Conservation (phyloP, 768 basidiomycete genomes). For the Multifurca ochricompacta region DNA sequence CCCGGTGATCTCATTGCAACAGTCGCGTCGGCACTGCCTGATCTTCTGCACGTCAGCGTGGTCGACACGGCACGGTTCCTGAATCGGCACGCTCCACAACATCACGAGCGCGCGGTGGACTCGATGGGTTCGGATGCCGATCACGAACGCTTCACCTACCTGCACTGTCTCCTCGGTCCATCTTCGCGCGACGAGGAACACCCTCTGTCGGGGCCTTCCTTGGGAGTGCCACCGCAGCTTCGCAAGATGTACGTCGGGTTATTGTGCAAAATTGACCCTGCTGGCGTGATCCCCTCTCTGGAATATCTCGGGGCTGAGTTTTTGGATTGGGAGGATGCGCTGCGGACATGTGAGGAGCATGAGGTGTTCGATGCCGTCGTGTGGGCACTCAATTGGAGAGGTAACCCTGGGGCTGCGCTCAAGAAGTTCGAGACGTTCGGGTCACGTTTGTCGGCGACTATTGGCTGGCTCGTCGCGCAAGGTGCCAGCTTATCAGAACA, state of each 20-base stretch:
- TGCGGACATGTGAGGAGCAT: slow-evolving; percentile 57
- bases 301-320: slow-evolving; percentile 43
- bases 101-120: slow-evolving; percentile 59
- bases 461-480: slow-evolving; percentile 34
- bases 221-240: slow-evolving; percentile 41
- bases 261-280: slow-evolving; percentile 64
- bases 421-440: slow-evolving; percentile 55
- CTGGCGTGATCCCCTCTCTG: slow-evolving; percentile 54
- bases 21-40: slow-evolving; percentile 52
- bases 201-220: slow-evolving; percentile 32
- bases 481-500: slow-evolving; percentile 19
- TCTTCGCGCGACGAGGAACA: slow-evolving; percentile 36
- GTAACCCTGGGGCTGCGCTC: slow-evolving; percentile 58
- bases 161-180: slow-evolving; percentile 57
- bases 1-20: slow-evolving; percentile 48
- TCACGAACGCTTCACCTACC: slow-evolving; percentile 63
- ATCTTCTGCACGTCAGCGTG: slow-evolving; percentile 55
- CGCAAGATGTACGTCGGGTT: slow-evolving; percentile 61
- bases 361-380: slow-evolving; percentile 69
- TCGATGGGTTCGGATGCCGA: slow-evolving; percentile 39
- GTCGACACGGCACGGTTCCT: slow-evolving; percentile 63
- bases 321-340: slow-evolving; percentile 49
- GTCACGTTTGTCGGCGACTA: slow-evolving; percentile 37
- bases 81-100: slow-evolving; percentile 54
- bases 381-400: slow-evolving; percentile 67